Evolutionary conservation across 2,329 filamentous ascomycete species (phyloP), one percentile per base, ranked within the genome.

Genomic region (Mariannaea sp.): DNA sequence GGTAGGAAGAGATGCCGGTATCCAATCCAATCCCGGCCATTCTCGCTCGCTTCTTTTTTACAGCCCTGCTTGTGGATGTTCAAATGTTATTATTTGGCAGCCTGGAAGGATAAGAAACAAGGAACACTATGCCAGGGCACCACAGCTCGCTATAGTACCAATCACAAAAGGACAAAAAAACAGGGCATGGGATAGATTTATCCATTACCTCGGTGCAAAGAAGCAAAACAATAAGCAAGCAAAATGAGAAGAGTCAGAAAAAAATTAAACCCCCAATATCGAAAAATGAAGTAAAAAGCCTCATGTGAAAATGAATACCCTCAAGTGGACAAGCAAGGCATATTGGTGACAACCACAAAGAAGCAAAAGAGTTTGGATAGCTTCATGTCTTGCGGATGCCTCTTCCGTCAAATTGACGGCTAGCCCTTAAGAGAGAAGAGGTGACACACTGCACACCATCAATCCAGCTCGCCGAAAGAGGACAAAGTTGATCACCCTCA

Each of bases 11-110:
- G 44, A 43, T 53, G 29, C 50, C 44, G 44, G 50, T 49, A 53
- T 38, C 50, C 50, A 53, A 53, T 53, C 44, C 44, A 48, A 39
- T 39, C 40, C 38, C 26, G 16, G 39, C 44, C 33, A 43, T 47
- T 47, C n/a, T n/a, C 20, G 17, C 49, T 47, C 42, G 42, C 42
- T 53, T 42, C 20, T 29, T 40, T n/a, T 22, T 40, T 30, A 35
- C 35, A 24, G 35, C 45, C 26, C 36, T 48, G 38, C 33, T 47
- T 48, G 38, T 48, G 22, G 9, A 19, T 17, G n/a, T 22, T 6
- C 16, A 38, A 19, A 20, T 38, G 12, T n/a, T n/a, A n/a, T n/a
- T n/a, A n/a, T n/a, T n/a, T n/a, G 19, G 35, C 19, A 39, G 35
- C 35, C 35, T 39, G 35, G 35, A 6, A 39, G 13, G 17, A 10